These are phyloP conservation scores for Brassica hybrid DNA, from an alignment of 441 rosid species.

Conservation along the genomic window DNA sequence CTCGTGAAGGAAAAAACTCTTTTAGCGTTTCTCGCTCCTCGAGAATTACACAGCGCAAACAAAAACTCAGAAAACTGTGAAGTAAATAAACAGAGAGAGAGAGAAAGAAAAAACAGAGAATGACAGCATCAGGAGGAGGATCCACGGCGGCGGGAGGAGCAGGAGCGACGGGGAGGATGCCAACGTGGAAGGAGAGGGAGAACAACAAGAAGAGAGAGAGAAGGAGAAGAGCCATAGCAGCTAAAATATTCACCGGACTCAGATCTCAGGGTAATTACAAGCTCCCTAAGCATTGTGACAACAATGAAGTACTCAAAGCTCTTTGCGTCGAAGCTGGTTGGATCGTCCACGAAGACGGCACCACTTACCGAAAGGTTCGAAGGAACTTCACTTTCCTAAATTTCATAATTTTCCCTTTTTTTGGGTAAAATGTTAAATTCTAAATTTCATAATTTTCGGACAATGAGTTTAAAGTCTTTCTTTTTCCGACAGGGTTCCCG, in stretches of 20 bases:
- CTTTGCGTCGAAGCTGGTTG: constrained; percentile 72
- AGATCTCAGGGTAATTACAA: constrained; percentile 67
- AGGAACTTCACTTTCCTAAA: constrained; percentile 1
- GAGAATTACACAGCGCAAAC: constrained; percentile 29
- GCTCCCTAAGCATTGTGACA: constrained; percentile 74
- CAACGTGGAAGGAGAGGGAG: constrained; percentile 74
- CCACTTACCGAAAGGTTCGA: constrained; percentile 67
- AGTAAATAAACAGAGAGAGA: constrained; percentile 6
- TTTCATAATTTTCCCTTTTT: not conserved
- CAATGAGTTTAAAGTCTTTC: not conserved
- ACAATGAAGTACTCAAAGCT: constrained; percentile 75
- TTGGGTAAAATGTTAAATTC: not conserved
- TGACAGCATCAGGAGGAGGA: constrained; percentile 31
- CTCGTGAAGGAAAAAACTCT: constrained; percentile 16
- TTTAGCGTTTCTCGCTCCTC: constrained; percentile 27
- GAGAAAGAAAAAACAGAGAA: not conserved
- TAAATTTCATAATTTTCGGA: not conserved
- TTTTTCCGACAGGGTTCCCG: constrained; percentile 62
- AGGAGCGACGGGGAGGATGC: constrained; percentile 52
- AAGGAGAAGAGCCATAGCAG: constrained; percentile 70
- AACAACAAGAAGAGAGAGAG: constrained; percentile 73
- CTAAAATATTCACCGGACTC: constrained; percentile 67
- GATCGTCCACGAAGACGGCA: constrained; percentile 72
- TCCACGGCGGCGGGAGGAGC: constrained; percentile 39
- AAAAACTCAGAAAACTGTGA: constrained; percentile 12